Evolutionary conservation across 257 asterid species (phyloP).

Genomic region (Parsonsia alboflavescens): DNA sequence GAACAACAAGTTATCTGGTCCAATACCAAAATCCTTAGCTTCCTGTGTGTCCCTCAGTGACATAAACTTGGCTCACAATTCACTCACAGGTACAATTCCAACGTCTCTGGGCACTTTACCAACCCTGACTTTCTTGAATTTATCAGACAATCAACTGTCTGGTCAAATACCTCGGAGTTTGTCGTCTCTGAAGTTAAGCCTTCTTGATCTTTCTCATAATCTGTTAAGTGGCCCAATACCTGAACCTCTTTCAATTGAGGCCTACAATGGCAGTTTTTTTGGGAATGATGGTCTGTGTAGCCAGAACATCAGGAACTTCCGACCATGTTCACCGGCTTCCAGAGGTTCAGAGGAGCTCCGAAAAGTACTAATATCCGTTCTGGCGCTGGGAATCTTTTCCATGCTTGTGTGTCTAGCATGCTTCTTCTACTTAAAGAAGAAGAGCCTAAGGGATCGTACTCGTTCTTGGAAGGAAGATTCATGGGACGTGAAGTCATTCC

Average conservation of each 20-base stretch:
- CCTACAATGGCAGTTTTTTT: slow-evolving; percentile 23
- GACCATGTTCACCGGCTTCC: slow-evolving; percentile 21
- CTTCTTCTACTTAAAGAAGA: slow-evolving; percentile 22
- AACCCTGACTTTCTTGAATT: slow-evolving; percentile 57
- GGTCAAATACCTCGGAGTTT: slow-evolving; percentile 71
- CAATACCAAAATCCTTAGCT: slow-evolving; percentile 64
- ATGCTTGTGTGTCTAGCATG: slow-evolving; percentile 18
- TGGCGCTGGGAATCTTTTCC: slow-evolving; percentile 11
- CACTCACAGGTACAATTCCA: slow-evolving; percentile 57
- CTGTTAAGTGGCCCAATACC: slow-evolving; percentile 34
- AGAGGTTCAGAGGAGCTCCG: slow-evolving; percentile 13
- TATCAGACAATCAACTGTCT: slow-evolving; percentile 62
- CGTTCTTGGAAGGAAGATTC: slow-evolving; percentile 23
- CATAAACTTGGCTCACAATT: slow-evolving; percentile 59
- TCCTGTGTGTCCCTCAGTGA: slow-evolving; percentile 50
- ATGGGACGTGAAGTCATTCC: slow-evolving; percentile 32
- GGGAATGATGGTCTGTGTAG: slow-evolving; percentile 33
- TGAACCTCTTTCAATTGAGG: slow-evolving; percentile 22
- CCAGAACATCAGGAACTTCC: slow-evolving; percentile 12
- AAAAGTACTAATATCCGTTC: slow-evolving; percentile 18
- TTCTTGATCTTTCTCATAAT: slow-evolving; percentile 72
- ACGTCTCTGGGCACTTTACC: slow-evolving; percentile 48
- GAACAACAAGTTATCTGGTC: slow-evolving; percentile 53
- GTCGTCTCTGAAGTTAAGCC: slow-evolving; percentile 52
- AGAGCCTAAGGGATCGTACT: slow-evolving; percentile 9